phyloP scores from a whole-genome alignment of 2,329 filamentous ascomycete species.

The Cladophialophora yegresii region DNA sequence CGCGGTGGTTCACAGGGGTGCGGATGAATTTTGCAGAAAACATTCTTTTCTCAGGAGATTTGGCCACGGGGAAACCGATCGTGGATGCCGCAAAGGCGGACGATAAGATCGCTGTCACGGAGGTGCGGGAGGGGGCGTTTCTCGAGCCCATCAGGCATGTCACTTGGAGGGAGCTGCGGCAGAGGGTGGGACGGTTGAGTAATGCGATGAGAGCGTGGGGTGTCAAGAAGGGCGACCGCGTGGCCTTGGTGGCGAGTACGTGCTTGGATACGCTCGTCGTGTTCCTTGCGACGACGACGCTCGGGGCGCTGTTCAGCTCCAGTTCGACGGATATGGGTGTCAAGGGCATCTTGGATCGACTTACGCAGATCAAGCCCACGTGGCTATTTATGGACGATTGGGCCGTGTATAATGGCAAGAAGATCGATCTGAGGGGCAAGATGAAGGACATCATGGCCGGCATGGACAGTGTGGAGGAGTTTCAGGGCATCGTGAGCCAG shows the following conservation, averaged over 20 bases:
- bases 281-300: slow-evolving; percentile 67
- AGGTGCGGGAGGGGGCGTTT: slow-evolving; percentile 52
- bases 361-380: slow-evolving; percentile 72
- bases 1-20: slow-evolving; percentile 75
- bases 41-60: slow-evolving; percentile 59
- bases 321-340: slow-evolving; percentile 82
- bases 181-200: slow-evolving; percentile 59
- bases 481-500: slow-evolving; percentile 65
- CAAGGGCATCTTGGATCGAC: slow-evolving; percentile 72
- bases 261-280: slow-evolving; percentile 72
- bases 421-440: slow-evolving; percentile 69
- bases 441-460: slow-evolving; percentile 67
- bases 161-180: slow-evolving; percentile 68
- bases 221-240: slow-evolving; percentile 69
- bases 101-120: slow-evolving; percentile 67
- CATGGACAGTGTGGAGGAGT: slow-evolving; percentile 61
- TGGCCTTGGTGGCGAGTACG: slow-evolving; percentile 75
- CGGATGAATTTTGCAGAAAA: slow-evolving; percentile 79
- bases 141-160: slow-evolving; percentile 50
- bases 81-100: slow-evolving; percentile 65
- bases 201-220: slow-evolving; percentile 68
- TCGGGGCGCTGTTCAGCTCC: slow-evolving; percentile 75
- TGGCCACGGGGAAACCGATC: slow-evolving; percentile 46
- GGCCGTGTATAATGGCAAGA: slow-evolving; percentile 77
- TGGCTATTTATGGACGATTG: slow-evolving; percentile 83